These are phyloP conservation scores for Gonapodya prolifera DNA, from an alignment of 192 early-diverging fungal genomes.

Conservation along the genomic window DNA sequence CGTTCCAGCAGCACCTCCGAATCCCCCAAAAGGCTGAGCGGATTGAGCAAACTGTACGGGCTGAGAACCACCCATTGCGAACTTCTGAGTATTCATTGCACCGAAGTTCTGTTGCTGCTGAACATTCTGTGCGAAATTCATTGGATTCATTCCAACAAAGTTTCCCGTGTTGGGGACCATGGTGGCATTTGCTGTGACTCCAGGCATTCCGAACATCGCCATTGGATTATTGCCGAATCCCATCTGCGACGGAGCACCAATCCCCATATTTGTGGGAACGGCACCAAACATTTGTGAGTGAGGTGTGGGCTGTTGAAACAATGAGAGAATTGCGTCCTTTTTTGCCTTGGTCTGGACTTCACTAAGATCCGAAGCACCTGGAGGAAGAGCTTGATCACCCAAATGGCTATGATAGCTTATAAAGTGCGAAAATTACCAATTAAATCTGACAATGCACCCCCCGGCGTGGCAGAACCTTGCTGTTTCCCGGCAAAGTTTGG, in stretches of 20 bases:
- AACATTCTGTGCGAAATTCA: too few relatives aligned
- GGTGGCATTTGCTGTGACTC: neutral
- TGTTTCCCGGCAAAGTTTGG: neutral
- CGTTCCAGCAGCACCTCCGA: too few relatives aligned
- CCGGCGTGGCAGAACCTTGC: neutral
- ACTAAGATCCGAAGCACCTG: neutral
- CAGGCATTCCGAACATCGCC: neutral
- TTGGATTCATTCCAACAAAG: neutral
- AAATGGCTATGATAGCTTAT: too few relatives aligned
- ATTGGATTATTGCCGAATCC: neutral
- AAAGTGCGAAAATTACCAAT: too few relatives aligned
- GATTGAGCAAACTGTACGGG: too few relatives aligned
- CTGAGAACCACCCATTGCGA: too few relatives aligned
- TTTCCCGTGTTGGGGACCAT: neutral
- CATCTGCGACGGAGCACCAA: neutral
- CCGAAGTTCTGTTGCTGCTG: neutral
- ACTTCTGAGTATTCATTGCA: neutral
- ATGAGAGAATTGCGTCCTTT: neutral
- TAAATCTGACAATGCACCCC: too few relatives aligned
- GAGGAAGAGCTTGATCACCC: too few relatives aligned
- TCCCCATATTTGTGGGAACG: neutral
- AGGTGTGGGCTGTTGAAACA: neutral
- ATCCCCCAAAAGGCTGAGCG: too few relatives aligned
- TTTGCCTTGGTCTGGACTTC: neutral
- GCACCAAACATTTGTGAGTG: neutral